Percentiles rank a stretch among this genome's conserved stretches.
These are phyloP conservation scores for Cephaloascus albidus DNA, from an alignment of 805 yeast species.

Conservation along the genomic window DNA sequence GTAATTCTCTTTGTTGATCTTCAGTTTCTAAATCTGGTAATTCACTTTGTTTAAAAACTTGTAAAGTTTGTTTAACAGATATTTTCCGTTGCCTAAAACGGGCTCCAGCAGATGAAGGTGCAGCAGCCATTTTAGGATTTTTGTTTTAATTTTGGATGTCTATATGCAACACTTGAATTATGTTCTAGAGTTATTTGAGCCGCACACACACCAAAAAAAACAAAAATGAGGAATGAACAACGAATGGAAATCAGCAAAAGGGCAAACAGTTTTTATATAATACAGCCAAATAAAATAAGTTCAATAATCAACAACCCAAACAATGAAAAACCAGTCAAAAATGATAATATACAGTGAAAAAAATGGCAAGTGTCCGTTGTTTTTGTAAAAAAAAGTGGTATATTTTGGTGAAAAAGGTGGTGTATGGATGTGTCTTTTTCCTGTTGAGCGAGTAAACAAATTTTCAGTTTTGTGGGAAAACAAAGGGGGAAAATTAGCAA, in stretches of 20 bases:
- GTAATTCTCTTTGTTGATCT: conserved; percentile 76
- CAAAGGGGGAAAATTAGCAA: background rate
- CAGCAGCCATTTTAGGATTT: conserved; percentile 3
- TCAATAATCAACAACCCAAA: background rate
- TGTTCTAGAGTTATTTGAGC: background rate
- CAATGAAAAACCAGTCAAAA: no score
- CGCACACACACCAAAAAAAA: no score
- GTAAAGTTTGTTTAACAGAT: conserved; percentile 80
- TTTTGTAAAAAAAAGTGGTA: no score
- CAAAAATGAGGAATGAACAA: no score
- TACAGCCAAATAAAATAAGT: background rate
- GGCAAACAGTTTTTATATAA: background rate
- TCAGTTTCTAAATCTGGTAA: conserved; percentile 73
- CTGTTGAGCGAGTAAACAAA: background rate
- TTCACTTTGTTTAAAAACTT: conserved; percentile 68
- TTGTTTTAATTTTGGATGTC: background rate
- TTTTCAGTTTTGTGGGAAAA: background rate
- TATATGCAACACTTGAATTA: background rate
- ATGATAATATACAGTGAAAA: background rate
- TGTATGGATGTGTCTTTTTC: background rate
- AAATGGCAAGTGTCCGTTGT: background rate
- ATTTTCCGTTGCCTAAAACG: conserved; percentile 92
- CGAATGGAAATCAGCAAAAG: background rate
- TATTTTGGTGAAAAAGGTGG: background rate
- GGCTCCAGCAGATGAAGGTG: conserved; percentile 35